Base-by-base conservation (phyloP, 768 basidiomycete genomes). In the Pleurotus tuoliensis region DNA sequence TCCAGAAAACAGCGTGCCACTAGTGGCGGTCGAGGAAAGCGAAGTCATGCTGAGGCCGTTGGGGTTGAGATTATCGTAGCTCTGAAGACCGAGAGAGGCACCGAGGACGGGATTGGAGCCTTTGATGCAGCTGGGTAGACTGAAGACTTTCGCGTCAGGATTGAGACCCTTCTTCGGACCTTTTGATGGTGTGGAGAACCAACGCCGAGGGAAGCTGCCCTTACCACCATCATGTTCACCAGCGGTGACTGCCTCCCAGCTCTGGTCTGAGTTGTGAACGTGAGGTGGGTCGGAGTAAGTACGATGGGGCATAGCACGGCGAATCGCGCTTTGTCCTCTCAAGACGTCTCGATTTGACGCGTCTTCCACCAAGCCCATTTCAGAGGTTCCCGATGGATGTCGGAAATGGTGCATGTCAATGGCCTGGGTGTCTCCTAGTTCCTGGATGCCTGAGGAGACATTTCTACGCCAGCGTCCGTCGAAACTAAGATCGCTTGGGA, bases 61-160 rank as follows among this genome's bases (percentile, higher is more conserved):
- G 15, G 86, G 84, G 63, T 86, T 85, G 37, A 87, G 72, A 15
- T 80, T 80, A 58, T 85, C 84, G 62, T 77, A 84, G 20, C 55
- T 27, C 38, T 58, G 57, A 58, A 47, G 62, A 38, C 44, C 58
- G 47, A 58, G 51, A 24, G 59, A 47, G 37, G 60, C 47, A 48
- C 52, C 56, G 55, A 53, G 60, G 47, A 61, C 47, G 37, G 46
- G 30, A 55, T 61, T 38, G 8, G 59, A 57, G 66, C 56, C 30
- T 64, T 46, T 24, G 20, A 67, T 55, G 58, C 69, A 72, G 54
- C 62, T 71, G 37, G 74, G 70, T 49, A 88, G 74, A 64, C 77
- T 85, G 74, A 94, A 94, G 55, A 84, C 90, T 66, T 92, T 91
- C 53, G 92, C 92, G 68, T 88, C 88, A 1, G 92, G 92, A 69